A percentile compares a stretch with the other conserved stretches of the same genome.
phyloP scores from a whole-genome alignment of 2,329 filamentous ascomycete genomes.

The Lasiodiplodia hormozganensis region DNA sequence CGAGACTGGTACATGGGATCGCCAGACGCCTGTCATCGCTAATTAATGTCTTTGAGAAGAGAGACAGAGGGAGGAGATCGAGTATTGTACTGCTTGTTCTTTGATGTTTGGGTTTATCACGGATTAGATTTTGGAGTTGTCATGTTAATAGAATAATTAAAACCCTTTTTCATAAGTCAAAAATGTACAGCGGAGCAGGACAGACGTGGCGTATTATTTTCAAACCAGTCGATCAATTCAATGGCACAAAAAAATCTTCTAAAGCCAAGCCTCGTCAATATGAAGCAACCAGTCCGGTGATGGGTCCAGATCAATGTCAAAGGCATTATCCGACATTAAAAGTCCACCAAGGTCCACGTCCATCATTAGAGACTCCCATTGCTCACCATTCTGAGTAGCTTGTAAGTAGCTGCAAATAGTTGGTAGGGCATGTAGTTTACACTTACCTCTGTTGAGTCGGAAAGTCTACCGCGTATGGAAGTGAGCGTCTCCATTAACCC shows the following conservation, averaged over 20 bases:
- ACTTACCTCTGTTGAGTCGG: background rate
- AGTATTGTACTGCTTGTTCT: no score
- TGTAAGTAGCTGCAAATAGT: background rate
- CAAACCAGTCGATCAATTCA: background rate
- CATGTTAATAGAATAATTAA: no score
- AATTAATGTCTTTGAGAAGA: constrained; percentile 38
- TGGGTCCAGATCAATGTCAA: background rate
- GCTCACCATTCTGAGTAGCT: no score
- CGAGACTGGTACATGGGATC: constrained; percentile 50
- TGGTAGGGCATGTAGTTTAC: no score
- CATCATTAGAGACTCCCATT: no score
- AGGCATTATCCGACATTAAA: background rate
- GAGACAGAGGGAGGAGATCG: background rate
- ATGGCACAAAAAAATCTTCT: background rate
- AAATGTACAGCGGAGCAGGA: no score
- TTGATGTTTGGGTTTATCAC: no score
- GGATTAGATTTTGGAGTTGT: no score
- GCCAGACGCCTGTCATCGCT: constrained; percentile 55
- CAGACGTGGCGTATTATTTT: no score
- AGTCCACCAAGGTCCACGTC: no score
- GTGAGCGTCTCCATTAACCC: background rate
- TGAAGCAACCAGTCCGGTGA: background rate
- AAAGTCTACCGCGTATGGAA: background rate
- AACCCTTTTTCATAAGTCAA: no score
- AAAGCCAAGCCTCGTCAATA: background rate